Evolutionary conservation across 2,329 filamentous ascomycete genomes (phyloP).

Genomic region (Neoascochyta sp.): DNA sequence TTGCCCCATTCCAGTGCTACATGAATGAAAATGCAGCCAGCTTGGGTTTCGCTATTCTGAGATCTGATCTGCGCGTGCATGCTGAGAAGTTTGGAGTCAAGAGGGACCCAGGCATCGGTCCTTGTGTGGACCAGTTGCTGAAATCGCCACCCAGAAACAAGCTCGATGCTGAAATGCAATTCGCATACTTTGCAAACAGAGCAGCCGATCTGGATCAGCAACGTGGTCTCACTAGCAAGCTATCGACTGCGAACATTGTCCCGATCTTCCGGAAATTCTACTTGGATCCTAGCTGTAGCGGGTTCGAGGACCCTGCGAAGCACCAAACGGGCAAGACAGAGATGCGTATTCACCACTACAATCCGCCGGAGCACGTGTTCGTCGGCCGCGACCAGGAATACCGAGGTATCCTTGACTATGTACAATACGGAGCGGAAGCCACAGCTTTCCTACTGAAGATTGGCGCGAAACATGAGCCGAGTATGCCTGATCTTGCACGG

Average conservation of each 20-base stretch:
- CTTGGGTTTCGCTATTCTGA: slow-evolving; percentile 76
- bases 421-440: slow-evolving; percentile 83
- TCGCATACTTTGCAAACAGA: slow-evolving; percentile 78
- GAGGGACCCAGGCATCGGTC: slow-evolving; percentile 72
- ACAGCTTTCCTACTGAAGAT: slow-evolving; percentile 86
- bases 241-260: slow-evolving; percentile 37
- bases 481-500: slow-evolving; percentile 76
- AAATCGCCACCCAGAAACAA: slow-evolving; percentile 66
- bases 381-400: slow-evolving; percentile 71
- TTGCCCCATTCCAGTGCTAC: slow-evolving; percentile 73
- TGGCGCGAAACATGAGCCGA: slow-evolving; percentile 88
- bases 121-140: slow-evolving; percentile 71
- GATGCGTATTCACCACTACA: slow-evolving; percentile 47
- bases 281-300: slow-evolving; percentile 26
- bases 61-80: slow-evolving; percentile 72
- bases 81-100: slow-evolving; percentile 82
- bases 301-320: slow-evolving; percentile 33
- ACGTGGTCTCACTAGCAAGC: slow-evolving; percentile 19
- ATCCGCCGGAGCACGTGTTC: slow-evolving; percentile 73
- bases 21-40: slow-evolving; percentile 73
- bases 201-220: slow-evolving; percentile 63
- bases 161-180: slow-evolving; percentile 65
- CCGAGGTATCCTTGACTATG: slow-evolving; percentile 92
- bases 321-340: slow-evolving; percentile 32
- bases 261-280: slow-evolving; percentile 36